phyloP scores from a whole-genome alignment of 1,284 basidiomycete species.

The Ustilago hordei region DNA sequence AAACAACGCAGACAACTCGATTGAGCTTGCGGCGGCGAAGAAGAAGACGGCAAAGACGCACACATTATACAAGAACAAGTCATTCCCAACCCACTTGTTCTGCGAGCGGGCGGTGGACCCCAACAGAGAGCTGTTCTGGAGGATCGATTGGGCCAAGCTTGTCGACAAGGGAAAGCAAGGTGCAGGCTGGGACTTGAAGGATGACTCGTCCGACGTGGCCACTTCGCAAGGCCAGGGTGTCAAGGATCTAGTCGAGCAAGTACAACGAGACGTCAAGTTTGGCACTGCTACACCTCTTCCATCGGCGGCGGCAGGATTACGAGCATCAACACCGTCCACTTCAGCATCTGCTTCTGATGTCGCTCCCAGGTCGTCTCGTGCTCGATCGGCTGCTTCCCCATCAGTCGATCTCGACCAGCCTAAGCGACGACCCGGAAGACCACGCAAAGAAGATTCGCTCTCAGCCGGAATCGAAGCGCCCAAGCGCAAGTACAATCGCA shows the following conservation, averaged over 20 bases:
- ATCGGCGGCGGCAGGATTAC: constrained; percentile 1
- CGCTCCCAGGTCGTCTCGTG: constrained; percentile 10
- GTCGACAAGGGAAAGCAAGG: constrained; percentile 40
- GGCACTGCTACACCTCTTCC: not conserved
- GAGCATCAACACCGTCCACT: constrained; percentile 27
- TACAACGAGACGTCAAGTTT: constrained; percentile 18
- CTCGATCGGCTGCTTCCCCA: constrained; percentile 17
- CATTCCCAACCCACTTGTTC: constrained; percentile 51
- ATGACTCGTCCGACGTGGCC: constrained; percentile 42
- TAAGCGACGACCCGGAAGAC: constrained; percentile 39
- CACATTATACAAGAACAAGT: constrained; percentile 43
- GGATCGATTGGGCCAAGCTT: constrained; percentile 48
- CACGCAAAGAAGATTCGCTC: constrained; percentile 41
- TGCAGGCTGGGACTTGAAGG: constrained; percentile 50
- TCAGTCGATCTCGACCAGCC: constrained; percentile 26
- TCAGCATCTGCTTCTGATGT: constrained; percentile 20
- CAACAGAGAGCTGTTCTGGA: constrained; percentile 54
- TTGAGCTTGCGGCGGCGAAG: constrained; percentile 2
- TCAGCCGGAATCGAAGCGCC: constrained; percentile 35
- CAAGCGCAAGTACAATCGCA: constrained; percentile 30
- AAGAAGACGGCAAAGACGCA: constrained; percentile 22
- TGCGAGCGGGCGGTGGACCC: constrained; percentile 54
- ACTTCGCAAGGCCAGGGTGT: constrained; percentile 46
- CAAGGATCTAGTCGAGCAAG: constrained; percentile 51
- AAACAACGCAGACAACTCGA: constrained; percentile 8